Conservation (phyloP, 345 rosid species). For the Luvunga scandens region DNA sequence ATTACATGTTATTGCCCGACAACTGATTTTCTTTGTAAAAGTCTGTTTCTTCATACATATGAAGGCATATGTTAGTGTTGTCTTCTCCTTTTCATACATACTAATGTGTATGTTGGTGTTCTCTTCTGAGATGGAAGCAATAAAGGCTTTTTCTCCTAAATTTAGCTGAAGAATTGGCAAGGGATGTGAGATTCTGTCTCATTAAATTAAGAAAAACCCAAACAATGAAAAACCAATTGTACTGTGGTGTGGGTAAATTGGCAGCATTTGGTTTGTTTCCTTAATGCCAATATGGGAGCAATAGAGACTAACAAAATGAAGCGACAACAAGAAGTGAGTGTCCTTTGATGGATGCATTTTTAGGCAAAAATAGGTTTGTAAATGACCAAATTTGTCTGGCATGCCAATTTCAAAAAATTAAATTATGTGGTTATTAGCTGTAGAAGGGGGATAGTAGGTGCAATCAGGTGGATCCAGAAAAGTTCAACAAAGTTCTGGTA, state of each 20-base stretch:
- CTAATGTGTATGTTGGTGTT: no score
- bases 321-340: not conserved
- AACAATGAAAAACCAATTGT: no score
- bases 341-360: not conserved
- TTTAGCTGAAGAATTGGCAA: no score
- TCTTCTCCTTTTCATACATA: no score
- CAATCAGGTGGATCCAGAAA: no score
- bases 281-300: not conserved
- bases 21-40: not conserved
- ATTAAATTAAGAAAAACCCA: not conserved
- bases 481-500: no score
- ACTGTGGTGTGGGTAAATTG: not conserved
- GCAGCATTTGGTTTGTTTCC: not conserved
- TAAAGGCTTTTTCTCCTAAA: no score
- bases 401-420: not conserved
- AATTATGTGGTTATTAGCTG: not conserved
- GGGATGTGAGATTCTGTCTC: not conserved
- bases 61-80: not conserved
- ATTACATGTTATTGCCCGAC: not conserved
- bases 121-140: not conserved
- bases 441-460: no score
- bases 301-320: not conserved
- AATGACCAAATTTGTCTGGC: not conserved
- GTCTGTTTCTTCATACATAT: no score
- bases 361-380: not conserved